Percentiles rank a stretch among this genome's conserved stretches.
Evolutionary conservation across 805 yeast genomes (phyloP).

Genomic region (Lipomyces spencermartinsiae): DNA sequence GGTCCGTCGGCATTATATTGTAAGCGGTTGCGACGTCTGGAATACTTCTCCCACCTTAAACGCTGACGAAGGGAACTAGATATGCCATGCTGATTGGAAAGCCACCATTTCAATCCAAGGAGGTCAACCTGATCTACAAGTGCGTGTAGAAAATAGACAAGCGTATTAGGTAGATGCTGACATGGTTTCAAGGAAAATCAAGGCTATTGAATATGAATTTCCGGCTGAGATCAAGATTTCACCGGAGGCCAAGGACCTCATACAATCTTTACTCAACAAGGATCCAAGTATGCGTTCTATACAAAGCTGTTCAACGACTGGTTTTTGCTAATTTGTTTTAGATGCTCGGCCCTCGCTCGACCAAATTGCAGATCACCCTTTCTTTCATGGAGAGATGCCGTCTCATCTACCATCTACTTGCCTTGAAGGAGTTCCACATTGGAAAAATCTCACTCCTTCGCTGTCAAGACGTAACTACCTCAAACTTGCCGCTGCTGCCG

Average conservation of each 20-base stretch:
- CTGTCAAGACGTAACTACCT: conserved; percentile 31
- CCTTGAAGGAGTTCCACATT: conserved; percentile 67
- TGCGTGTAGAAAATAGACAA: background rate
- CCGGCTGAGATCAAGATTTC: conserved; percentile 73
- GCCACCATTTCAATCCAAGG: conserved; percentile 98
- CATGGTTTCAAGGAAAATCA: conserved; percentile 54
- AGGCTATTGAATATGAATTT: conserved; percentile 76
- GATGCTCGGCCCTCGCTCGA: conserved; percentile 75
- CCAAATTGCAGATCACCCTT: conserved; percentile 78
- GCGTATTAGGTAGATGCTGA: too few relatives aligned
- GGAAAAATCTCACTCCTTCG: conserved; percentile 45
- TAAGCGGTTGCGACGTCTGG: conserved; percentile 42
- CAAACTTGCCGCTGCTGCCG: conserved; percentile 34
- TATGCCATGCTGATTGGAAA: conserved; percentile 87
- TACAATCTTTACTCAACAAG: conserved; percentile 72
- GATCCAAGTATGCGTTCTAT: conserved; percentile 60
- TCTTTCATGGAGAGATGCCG: conserved; percentile 91
- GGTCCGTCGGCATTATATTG: conserved; percentile 98
- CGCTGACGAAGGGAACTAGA: conserved; percentile 11
- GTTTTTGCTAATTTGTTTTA: background rate
- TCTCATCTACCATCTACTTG: conserved; percentile 66
- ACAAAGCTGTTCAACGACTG: background rate
- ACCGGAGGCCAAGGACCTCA: conserved; percentile 72
- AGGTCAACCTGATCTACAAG: conserved; percentile 88
- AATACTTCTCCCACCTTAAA: background rate